Conservation (phyloP, 345 rosid genomes). For the Viola odorata region DNA sequence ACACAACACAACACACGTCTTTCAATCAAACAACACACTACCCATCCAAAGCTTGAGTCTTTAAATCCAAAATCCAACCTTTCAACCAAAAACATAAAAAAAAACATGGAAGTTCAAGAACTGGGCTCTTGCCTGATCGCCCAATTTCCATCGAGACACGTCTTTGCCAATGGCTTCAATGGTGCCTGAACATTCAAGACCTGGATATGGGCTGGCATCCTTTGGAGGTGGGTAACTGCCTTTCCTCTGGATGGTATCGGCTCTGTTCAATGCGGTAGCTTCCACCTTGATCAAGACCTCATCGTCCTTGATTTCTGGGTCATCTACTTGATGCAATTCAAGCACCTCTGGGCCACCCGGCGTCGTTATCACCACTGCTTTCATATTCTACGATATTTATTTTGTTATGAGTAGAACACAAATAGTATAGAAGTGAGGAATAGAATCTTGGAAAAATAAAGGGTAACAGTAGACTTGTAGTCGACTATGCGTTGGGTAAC, state of each 20-base stretch:
- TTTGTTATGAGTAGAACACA: background rate
- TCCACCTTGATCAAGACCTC: slow-evolving; percentile 66
- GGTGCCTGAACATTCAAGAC: slow-evolving; percentile 90
- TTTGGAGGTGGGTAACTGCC: slow-evolving; percentile 75
- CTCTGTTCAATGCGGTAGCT: slow-evolving; percentile 74
- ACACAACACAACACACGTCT: background rate
- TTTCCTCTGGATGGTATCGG: slow-evolving; percentile 67
- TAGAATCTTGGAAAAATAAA: background rate
- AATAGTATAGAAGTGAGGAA: too few relatives aligned
- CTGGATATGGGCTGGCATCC: slow-evolving; percentile 62
- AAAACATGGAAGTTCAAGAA: background rate
- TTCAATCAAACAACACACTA: background rate
- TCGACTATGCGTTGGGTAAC: too few relatives aligned
- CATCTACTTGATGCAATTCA: slow-evolving; percentile 62
- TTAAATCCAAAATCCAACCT: background rate
- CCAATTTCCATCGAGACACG: slow-evolving; percentile 76
- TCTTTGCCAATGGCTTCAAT: slow-evolving; percentile 46
- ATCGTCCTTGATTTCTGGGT: slow-evolving; percentile 57
- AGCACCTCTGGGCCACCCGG: slow-evolving; percentile 80
- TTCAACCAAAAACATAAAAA: background rate
- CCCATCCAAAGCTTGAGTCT: background rate
- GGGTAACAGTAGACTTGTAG: too few relatives aligned
- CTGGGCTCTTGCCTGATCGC: slow-evolving; percentile 51
- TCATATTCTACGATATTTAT: slow-evolving; percentile 29
- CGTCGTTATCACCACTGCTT: slow-evolving; percentile 66